Conservation (phyloP, 2,329 filamentous ascomycete genomes). For the Lachnellula hyalina region DNA sequence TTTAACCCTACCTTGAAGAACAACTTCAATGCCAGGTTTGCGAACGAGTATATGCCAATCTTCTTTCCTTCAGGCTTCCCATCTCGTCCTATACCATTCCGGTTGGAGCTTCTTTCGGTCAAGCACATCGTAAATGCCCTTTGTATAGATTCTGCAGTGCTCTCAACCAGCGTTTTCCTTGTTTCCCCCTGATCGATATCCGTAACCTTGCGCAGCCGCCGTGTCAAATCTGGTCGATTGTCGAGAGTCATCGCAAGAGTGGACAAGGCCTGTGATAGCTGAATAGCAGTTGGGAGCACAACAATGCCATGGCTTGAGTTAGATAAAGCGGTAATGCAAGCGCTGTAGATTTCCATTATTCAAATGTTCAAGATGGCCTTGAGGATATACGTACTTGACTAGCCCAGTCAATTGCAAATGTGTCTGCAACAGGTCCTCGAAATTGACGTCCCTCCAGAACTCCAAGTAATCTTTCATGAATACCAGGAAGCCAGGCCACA, state of each 20-base stretch:
- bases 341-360: slow-evolving; percentile 42
- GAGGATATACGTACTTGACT: slow-evolving; percentile 56
- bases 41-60: slow-evolving; percentile 83
- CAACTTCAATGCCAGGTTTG: slow-evolving; percentile 83
- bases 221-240: slow-evolving; percentile 70
- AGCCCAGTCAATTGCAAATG: slow-evolving; percentile 70
- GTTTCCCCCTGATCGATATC: slow-evolving; percentile 58
- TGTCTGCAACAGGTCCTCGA: slow-evolving; percentile 67
- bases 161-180: slow-evolving; percentile 75
- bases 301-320: slow-evolving; percentile 75
- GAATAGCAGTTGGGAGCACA: slow-evolving; percentile 77
- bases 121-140: slow-evolving; percentile 88
- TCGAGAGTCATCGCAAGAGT: slow-evolving; percentile 81
- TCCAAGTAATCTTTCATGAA: slow-evolving; percentile 78
- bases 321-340: slow-evolving; percentile 75
- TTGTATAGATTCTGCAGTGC: slow-evolving; percentile 82
- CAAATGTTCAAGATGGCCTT: neutral
- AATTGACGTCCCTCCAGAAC: slow-evolving; percentile 76
- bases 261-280: slow-evolving; percentile 73
- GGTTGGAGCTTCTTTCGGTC: slow-evolving; percentile 67
- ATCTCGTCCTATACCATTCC: slow-evolving; percentile 44
- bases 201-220: slow-evolving; percentile 47
- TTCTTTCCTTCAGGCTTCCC: slow-evolving; percentile 78
- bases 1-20: slow-evolving; percentile 63
- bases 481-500: slow-evolving; percentile 70